Evolutionary conservation across 2,329 filamentous ascomycete genomes (phyloP).

Genomic region (Rhinocladiella mackenziei): DNA sequence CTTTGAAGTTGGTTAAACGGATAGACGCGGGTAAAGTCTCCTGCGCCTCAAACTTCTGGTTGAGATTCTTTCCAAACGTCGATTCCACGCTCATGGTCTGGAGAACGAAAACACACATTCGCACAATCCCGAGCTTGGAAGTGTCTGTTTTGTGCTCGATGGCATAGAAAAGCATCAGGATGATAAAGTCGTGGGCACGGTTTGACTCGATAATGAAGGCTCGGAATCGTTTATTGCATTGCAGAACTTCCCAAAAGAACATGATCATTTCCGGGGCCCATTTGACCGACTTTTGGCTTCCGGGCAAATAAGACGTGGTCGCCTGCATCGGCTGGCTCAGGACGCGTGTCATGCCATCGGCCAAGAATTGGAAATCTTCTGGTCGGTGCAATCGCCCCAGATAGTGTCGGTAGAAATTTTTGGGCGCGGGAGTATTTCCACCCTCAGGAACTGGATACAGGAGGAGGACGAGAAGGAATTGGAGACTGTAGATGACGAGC

Average conservation of each 20-base stretch:
- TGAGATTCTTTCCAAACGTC: constrained; percentile 84
- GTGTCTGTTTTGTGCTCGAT: constrained; percentile 82
- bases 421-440: constrained; percentile 60
- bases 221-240: constrained; percentile 96
- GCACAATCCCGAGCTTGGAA: constrained; percentile 83
- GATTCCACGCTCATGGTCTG: constrained; percentile 92
- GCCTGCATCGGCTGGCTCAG: constrained; percentile 76
- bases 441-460: constrained; percentile 84
- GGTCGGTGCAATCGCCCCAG: constrained; percentile 84
- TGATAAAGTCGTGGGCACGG: constrained; percentile 84
- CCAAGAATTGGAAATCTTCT: constrained; percentile 95
- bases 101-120: constrained; percentile 95
- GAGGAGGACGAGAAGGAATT: constrained; percentile 79
- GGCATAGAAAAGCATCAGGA: constrained; percentile 87
- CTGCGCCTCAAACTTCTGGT: constrained; percentile 82
- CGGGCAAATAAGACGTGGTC: constrained; percentile 81
- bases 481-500: constrained; percentile 85
- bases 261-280: constrained; percentile 95
- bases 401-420: constrained; percentile 93
- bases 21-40: constrained; percentile 80
- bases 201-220: constrained; percentile 97
- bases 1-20: constrained; percentile 75
- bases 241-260: constrained; percentile 93
- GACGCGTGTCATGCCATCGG: constrained; percentile 88
- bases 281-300: constrained; percentile 71